Base-by-base conservation (phyloP, 108 stramenopile species). In the Skeletonema grethae region DNA sequence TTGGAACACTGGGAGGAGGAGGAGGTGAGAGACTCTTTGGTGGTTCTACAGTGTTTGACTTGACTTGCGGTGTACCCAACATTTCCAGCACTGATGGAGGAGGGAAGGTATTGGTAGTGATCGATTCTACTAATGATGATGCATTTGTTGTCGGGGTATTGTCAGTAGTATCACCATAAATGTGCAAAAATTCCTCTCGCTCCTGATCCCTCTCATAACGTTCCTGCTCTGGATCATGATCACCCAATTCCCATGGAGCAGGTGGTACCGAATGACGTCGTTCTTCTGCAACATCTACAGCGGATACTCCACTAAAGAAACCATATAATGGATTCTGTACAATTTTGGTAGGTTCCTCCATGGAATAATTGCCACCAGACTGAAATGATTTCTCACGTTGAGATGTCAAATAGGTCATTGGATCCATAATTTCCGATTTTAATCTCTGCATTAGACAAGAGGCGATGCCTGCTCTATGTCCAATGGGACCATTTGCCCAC, bases 401-500 rank as follows among this genome's bases (percentile, higher is more conserved):
- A 35, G 81, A 76, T 69, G 91, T 90, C 56, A 95, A 59, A 25
- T 18, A 63, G 10, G 79, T 83, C 84, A 95, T 88, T 0, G 89
- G 87, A 34, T 87, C 82, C 57, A 88, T 89, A 32, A 95, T 78
- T 34, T 87, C 76, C 38, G 77, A 70, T 69, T 88, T 85, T 8
- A 95, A 73, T 46, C 81, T 73, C 15, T 39, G 66, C 73, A 91
- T 61, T 57, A 95, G 70, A 60, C 86, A 86, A 36, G 87, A 80
- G 10, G 92, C 90, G 59, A 95, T 88, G 0, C 88, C 90, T 29
- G 77, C 76, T 63, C 89, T 80, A 72, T 95, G 91, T 15, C 73
- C 80, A 1, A 81, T 62, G 9, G 69, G 69, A 1, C 80, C 80
- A 7, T 73, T 50, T 34, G 80, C 69, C 80, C 80, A 81, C 29